These are phyloP conservation scores for Komagataella pastoris DNA, from an alignment of 805 yeast genomes.

Conservation along the genomic window DNA sequence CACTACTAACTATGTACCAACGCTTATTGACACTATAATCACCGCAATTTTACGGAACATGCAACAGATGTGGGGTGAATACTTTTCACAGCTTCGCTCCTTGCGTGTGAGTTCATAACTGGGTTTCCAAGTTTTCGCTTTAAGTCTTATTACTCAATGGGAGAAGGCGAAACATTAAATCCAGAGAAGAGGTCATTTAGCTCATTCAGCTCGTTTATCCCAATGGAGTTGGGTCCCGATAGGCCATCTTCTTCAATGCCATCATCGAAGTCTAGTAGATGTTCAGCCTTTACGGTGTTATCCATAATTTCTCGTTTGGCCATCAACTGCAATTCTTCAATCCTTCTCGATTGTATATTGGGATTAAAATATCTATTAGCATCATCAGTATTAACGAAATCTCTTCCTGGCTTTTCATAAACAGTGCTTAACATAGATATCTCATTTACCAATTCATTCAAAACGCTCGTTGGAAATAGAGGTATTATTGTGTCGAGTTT, in stretches of 20 bases:
- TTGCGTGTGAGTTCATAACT: no score
- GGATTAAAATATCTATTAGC: slow-evolving; percentile 8
- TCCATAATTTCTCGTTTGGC: slow-evolving; percentile 64
- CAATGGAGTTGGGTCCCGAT: slow-evolving; percentile 8
- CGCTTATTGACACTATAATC: no score
- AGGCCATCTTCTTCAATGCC: slow-evolving; percentile 23
- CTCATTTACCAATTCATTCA: slow-evolving; percentile 60
- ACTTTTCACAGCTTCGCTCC: no score
- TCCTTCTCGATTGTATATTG: slow-evolving; percentile 31
- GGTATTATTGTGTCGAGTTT: slow-evolving; percentile 63
- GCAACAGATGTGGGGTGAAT: no score
- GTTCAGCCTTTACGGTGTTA: slow-evolving; percentile 55
- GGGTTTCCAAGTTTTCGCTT: not conserved
- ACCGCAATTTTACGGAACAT: no score
- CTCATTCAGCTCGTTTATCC: slow-evolving; percentile 46
- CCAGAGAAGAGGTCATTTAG: slow-evolving; percentile 56
- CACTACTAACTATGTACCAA: no score
- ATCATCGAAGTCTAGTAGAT: slow-evolving; percentile 75
- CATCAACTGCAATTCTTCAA: slow-evolving; percentile 66
- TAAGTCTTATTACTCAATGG: not conserved
- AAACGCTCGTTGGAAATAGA: slow-evolving; percentile 50
- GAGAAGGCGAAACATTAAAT: slow-evolving; percentile 2
- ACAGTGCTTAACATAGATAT: slow-evolving; percentile 80
- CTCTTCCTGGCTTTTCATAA: slow-evolving; percentile 68
- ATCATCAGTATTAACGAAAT: slow-evolving; percentile 27